A percentile compares a stretch with the other conserved stretches of the same genome.
phyloP scores from a whole-genome alignment of 768 basidiomycete species.

The Calocybe cyanea region DNA sequence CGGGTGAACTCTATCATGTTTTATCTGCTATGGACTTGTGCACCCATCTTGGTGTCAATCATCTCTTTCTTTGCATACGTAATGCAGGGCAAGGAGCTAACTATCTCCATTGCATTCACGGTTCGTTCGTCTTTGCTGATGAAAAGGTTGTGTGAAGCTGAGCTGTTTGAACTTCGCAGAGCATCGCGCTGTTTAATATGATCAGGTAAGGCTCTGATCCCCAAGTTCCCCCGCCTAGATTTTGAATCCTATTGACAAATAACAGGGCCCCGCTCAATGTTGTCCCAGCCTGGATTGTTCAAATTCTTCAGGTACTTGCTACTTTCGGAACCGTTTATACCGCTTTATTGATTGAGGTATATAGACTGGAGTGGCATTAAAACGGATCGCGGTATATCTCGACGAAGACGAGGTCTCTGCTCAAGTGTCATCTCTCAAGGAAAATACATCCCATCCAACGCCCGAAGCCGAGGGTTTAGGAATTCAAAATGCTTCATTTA shows the following conservation, averaged over 20 bases:
- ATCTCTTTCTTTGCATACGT: conserved; percentile 77
- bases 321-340: not conserved
- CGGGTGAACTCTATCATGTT: conserved; percentile 74
- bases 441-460: conserved; percentile 24
- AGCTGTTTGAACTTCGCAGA: conserved; percentile 27
- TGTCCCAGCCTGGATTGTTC: conserved; percentile 77
- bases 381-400: conserved; percentile 65
- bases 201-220: conserved; percentile 53
- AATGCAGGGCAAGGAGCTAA: conserved; percentile 67
- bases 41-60: conserved; percentile 78
- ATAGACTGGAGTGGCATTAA: conserved; percentile 59
- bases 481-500: conserved; percentile 55
- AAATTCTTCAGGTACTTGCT: conserved; percentile 57
- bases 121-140: conserved; percentile 32
- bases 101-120: conserved; percentile 81
- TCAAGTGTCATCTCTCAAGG: conserved; percentile 65
- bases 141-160: not conserved
- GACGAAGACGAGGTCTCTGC: conserved; percentile 67
- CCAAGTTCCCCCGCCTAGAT: not conserved
- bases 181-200: conserved; percentile 85
- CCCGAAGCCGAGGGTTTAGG: conserved; percentile 40
- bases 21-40: conserved; percentile 65
- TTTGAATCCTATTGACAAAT: not conserved
- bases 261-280: conserved; percentile 66
- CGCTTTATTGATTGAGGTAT: not conserved